Percentiles rank a stretch among this genome's conserved stretches.
Conservation (phyloP, 2,329 filamentous ascomycete species). For the Escovopsis weberi region DNA sequence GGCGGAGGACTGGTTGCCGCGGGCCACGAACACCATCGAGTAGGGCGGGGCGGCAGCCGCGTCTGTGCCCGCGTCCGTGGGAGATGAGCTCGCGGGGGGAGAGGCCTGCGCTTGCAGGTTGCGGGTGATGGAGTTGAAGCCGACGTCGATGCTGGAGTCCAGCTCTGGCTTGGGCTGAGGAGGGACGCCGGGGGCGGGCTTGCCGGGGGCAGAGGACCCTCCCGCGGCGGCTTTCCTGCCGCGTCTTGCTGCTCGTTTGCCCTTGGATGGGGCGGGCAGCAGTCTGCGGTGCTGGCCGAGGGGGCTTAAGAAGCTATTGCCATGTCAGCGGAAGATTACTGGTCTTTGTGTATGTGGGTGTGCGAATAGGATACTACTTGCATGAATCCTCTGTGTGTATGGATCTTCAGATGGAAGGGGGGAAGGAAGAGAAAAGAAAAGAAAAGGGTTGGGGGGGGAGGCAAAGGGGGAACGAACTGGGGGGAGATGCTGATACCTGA, state of each 20-base stretch:
- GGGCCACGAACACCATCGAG: slow-evolving; percentile 41
- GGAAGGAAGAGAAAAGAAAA: slow-evolving; percentile 2
- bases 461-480: no score
- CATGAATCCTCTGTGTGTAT: no score
- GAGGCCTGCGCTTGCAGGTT: slow-evolving; percentile 33
- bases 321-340: slow-evolving; percentile 1
- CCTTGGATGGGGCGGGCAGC: slow-evolving; percentile 42
- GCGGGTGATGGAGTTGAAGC: slow-evolving; percentile 48
- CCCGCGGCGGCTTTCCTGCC: slow-evolving; percentile 19
- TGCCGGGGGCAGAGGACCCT: slow-evolving; percentile 1
- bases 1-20: slow-evolving; percentile 40
- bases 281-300: slow-evolving; percentile 45
- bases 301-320: slow-evolving; percentile 44
- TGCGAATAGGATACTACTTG: no score
- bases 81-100: neutral
- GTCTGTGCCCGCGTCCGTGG: neutral
- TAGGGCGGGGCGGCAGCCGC: no score
- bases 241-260: slow-evolving; percentile 39
- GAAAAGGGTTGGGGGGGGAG: neutral
- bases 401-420: no score
- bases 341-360: no score
- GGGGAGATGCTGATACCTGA: neutral
- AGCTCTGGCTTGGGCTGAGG: slow-evolving; percentile 32
- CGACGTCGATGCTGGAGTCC: slow-evolving; percentile 43
- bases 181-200: slow-evolving; percentile 13